phyloP scores from a whole-genome alignment of 768 basidiomycete genomes.

The Leucogyrophana mollusca region DNA sequence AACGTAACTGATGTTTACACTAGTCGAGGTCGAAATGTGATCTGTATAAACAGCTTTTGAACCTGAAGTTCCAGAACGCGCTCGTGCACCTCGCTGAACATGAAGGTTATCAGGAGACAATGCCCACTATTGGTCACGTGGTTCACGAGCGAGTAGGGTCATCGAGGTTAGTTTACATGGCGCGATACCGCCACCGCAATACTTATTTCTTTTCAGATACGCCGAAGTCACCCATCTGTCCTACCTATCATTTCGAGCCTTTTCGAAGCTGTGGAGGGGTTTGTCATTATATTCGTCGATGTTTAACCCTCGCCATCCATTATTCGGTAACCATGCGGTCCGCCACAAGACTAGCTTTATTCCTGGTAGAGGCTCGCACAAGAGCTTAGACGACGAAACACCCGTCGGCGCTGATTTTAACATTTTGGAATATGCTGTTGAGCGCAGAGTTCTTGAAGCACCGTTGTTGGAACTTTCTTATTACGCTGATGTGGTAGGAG shows the following conservation, averaged over 20 bases:
- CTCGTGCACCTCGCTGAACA: slow-evolving; percentile 72
- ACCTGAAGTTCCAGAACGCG: slow-evolving; percentile 66
- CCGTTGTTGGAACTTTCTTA: slow-evolving; percentile 79
- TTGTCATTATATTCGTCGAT: slow-evolving; percentile 41
- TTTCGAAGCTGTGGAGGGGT: slow-evolving; percentile 56
- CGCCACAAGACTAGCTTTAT: slow-evolving; percentile 3
- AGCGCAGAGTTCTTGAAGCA: slow-evolving; percentile 78
- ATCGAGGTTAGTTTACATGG: slow-evolving; percentile 25
- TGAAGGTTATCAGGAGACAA: slow-evolving; percentile 65
- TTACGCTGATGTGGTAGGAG: slow-evolving; percentile 82
- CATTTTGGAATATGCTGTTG: slow-evolving; percentile 81
- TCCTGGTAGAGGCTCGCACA: slow-evolving; percentile 8
- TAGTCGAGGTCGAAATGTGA: slow-evolving; percentile 83
- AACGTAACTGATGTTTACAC: slow-evolving; percentile 7
- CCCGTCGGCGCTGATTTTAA: slow-evolving; percentile 55
- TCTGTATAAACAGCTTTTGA: slow-evolving; percentile 76
- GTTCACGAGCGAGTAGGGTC: slow-evolving; percentile 57
- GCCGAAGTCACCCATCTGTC: slow-evolving; percentile 24
- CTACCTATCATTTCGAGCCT: slow-evolving; percentile 38
- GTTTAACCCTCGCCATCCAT: slow-evolving; percentile 20
- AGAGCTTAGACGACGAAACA: slow-evolving; percentile 51
- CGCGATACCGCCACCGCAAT: not conserved
- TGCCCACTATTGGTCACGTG: slow-evolving; percentile 63
- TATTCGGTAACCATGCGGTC: not conserved
- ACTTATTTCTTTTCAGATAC: slow-evolving; percentile 14